A percentile compares a stretch with the other conserved stretches of the same genome.
Conservation (phyloP, 2,329 filamentous ascomycete genomes). For the Monosporascus sp. region DNA sequence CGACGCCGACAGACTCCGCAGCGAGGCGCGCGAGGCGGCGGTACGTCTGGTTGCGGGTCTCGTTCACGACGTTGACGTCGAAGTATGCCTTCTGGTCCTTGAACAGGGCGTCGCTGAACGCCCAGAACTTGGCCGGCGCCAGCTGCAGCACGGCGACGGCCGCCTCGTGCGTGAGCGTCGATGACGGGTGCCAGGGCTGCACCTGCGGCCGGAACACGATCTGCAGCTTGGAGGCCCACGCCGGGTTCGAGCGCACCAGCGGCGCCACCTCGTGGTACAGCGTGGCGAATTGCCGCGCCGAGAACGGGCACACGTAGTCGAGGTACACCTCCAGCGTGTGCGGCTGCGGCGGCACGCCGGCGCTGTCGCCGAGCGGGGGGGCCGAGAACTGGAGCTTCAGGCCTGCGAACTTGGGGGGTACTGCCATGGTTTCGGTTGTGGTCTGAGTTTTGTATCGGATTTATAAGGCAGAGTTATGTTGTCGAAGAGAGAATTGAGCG, state of each 20-base stretch:
- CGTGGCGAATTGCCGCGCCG: constrained; percentile 68
- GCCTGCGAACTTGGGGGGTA: constrained; percentile 71
- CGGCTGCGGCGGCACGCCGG: constrained; percentile 36
- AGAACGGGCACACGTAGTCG: constrained; percentile 83
- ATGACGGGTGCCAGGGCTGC: constrained; percentile 92
- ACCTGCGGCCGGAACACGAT: constrained; percentile 88
- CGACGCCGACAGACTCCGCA: constrained; percentile 56
- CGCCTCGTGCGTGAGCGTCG: constrained; percentile 75
- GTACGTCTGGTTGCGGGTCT: constrained; percentile 82
- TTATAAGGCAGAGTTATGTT: too few relatives aligned
- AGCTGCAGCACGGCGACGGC: constrained; percentile 72
- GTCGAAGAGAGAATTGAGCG: neutral
- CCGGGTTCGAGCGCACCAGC: constrained; percentile 55
- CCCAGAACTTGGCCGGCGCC: constrained; percentile 69
- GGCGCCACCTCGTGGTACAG: constrained; percentile 63
- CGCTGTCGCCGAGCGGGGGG: constrained; percentile 25
- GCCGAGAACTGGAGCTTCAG: constrained; percentile 55
- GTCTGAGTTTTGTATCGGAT: neutral
- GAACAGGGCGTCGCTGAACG: constrained; percentile 65
- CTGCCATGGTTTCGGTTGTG: constrained; percentile 51
- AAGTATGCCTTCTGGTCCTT: constrained; percentile 70
- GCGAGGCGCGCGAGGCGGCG: constrained; percentile 71
- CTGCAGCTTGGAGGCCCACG: constrained; percentile 51
- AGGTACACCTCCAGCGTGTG: constrained; percentile 66
- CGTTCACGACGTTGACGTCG: constrained; percentile 76